Evolutionary conservation across 331 rosid genomes (phyloP), one percentile per base, ranked within the genome.

Genomic region (Acacia pycnantha): DNA sequence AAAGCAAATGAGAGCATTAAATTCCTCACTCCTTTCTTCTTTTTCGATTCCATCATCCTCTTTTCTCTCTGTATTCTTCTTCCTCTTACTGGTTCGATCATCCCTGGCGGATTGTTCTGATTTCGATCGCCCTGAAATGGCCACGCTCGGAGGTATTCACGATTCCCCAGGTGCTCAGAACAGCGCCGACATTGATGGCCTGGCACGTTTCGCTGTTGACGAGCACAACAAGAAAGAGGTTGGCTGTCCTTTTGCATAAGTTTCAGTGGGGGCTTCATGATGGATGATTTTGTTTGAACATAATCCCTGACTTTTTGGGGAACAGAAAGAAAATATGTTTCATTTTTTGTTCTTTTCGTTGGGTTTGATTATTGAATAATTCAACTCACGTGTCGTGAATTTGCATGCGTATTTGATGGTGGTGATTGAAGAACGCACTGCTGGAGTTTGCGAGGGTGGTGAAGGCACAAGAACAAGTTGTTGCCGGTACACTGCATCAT

Each of bases 201-300:
- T 95, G 35, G 97, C 91, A 51, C 92, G 97, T 19, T 95, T 95
- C 86, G 99, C 99, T 10, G 94, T 95, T 50, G 90, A 93, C 2
- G 89, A 95, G 16, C 99, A 95, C 87, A 95, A 95, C 70, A 88
- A 91, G 75, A 93, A 91, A 79, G 92, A 95, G 94, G 92, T 94
- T 73, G 27, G 3, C 10, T 9, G 19, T 43, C 69, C 4, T 58
- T 29, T 72, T n/a, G 10, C n/a, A 3, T 19, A 37, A 40, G 8
- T 54, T 67, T 67, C 43, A 35, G 27, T 37, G 73, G 27, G 27
- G 11, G 64, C 51, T 16, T 47, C 1, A 5, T 33, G 19, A 24
- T 65, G 37, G 51, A 21, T 74, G 2, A 2, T 37, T 43, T 43
- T 58, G 29, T 22, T 40, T 74, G 12, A 35, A 11, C 67, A 11